These are phyloP conservation scores for Penicillium odoratum DNA, from an alignment of 495 filamentous ascomycete species.

Conservation along the genomic window DNA sequence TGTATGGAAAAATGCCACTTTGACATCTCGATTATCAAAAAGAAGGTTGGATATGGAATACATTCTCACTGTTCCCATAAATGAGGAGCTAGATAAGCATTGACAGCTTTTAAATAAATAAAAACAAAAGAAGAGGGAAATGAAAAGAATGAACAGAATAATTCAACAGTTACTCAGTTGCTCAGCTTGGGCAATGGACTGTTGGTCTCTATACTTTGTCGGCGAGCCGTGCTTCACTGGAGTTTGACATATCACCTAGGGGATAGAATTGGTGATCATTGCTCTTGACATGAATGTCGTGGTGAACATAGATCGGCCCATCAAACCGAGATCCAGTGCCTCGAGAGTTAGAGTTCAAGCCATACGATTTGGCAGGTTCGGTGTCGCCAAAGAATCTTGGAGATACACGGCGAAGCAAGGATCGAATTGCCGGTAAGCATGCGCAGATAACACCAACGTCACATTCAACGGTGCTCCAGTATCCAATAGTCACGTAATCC, in stretches of 20 bases:
- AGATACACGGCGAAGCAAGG: constrained; percentile 26
- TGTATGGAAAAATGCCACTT: too few relatives aligned
- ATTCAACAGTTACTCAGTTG: neutral
- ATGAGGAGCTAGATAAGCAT: too few relatives aligned
- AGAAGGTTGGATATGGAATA: too few relatives aligned
- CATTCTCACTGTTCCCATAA: too few relatives aligned
- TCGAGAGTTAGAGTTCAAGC: constrained; percentile 20
- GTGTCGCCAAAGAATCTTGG: constrained; percentile 32
- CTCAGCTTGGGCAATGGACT: neutral
- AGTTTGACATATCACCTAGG: constrained; percentile 27
- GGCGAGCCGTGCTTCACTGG: constrained; percentile 22
- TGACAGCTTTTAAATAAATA: neutral
- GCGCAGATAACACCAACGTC: constrained; percentile 38
- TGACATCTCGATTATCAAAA: too few relatives aligned
- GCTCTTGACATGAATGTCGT: constrained; percentile 17
- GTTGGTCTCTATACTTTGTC: neutral
- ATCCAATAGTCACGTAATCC: constrained; percentile 36
- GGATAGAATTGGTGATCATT: constrained; percentile 24
- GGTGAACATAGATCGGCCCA: constrained; percentile 11
- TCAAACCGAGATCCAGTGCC: constrained; percentile 24
- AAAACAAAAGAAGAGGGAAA: neutral
- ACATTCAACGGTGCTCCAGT: constrained; percentile 38
- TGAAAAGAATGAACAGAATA: neutral
- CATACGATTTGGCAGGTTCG: constrained; percentile 19
- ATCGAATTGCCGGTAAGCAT: constrained; percentile 34